These are phyloP conservation scores for Penicillium turbatum DNA, from an alignment of 495 filamentous ascomycete genomes.

Conservation along the genomic window DNA sequence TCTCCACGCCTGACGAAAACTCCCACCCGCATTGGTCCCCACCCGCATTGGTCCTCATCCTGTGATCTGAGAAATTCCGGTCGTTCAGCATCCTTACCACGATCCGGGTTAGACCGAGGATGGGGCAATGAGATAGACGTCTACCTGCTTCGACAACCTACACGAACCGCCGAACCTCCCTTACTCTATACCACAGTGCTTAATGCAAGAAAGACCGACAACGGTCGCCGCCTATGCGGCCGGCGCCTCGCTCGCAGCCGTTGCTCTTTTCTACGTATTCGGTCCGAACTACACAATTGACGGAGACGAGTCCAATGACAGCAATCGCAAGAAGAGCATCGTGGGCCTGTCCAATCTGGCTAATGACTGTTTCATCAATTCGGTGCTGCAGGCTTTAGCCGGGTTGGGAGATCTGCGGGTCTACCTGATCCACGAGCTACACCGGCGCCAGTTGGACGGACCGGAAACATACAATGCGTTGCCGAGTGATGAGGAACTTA, in stretches of 20 bases:
- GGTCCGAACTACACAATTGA: conserved; percentile 93
- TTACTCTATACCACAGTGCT: conserved; percentile 14
- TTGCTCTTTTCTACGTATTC: conserved; percentile 94
- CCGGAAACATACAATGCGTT: conserved; percentile 62
- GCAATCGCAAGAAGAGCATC: conserved; percentile 74
- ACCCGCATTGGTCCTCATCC: not conserved
- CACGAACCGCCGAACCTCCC: conserved; percentile 6
- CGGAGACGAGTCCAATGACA: conserved; percentile 59
- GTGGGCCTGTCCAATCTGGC: conserved; percentile 88
- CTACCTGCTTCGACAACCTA: conserved; percentile 15
- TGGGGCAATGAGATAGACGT: conserved; percentile 11
- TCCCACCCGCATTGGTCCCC: not conserved
- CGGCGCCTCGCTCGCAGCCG: conserved; percentile 91
- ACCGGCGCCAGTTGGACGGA: conserved; percentile 74
- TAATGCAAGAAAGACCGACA: conserved; percentile 82
- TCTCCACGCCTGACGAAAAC: not conserved
- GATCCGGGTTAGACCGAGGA: not conserved
- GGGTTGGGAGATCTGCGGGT: conserved; percentile 86
- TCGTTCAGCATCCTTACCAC: not conserved
- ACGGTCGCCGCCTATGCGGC: conserved; percentile 91
- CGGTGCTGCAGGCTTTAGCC: conserved; percentile 89
- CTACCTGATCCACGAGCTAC: conserved; percentile 84
- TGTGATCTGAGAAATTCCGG: not conserved
- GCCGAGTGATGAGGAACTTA: conserved; percentile 42
- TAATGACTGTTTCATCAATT: conserved; percentile 99